Conservation (phyloP, 192 early-diverging fungal genomes). For the Coemansia sp. region DNA sequence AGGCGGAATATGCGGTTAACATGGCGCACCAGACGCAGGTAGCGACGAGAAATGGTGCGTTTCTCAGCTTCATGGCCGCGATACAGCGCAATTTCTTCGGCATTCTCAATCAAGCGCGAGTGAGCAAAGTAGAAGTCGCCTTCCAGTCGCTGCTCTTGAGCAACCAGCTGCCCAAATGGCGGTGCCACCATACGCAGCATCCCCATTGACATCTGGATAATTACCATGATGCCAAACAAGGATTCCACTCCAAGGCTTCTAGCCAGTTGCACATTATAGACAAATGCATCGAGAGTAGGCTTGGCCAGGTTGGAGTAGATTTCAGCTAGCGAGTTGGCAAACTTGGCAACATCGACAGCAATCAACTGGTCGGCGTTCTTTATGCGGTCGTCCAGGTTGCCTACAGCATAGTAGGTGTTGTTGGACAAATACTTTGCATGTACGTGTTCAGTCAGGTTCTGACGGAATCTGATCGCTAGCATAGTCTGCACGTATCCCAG, state of each 20-base stretch:
- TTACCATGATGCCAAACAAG: conserved; percentile 74
- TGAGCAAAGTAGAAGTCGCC: conserved; percentile 96
- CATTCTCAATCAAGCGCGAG: conserved; percentile 90
- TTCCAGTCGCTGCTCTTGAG: conserved; percentile 85
- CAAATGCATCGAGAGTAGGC: conserved; percentile 88
- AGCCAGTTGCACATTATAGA: conserved; percentile 88
- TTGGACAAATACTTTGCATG: conserved; percentile 82
- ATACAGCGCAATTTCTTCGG: conserved; percentile 94
- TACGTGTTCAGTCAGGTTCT: conserved; percentile 83
- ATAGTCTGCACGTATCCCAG: conserved; percentile 74
- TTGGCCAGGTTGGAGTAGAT: conserved; percentile 96
- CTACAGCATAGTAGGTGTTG: conserved; percentile 92
- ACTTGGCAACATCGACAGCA: conserved; percentile 88
- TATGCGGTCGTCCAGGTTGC: conserved; percentile 91
- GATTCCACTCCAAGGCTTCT: conserved; percentile 82
- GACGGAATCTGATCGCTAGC: conserved; percentile 76
- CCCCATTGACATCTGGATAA: conserved; percentile 74
- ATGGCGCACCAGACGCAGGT: conserved; percentile 78
- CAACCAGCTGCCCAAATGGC: conserved; percentile 94
- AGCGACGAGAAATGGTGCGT: conserved; percentile 73
- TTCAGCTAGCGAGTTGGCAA: conserved; percentile 79
- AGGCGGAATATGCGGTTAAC: conserved; percentile 81
- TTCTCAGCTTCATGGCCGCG: conserved; percentile 82
- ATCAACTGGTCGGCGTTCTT: conserved; percentile 87
- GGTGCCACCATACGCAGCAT: conserved; percentile 84